phyloP scores from a whole-genome alignment of 768 basidiomycete species.

The Imleria badia region DNA sequence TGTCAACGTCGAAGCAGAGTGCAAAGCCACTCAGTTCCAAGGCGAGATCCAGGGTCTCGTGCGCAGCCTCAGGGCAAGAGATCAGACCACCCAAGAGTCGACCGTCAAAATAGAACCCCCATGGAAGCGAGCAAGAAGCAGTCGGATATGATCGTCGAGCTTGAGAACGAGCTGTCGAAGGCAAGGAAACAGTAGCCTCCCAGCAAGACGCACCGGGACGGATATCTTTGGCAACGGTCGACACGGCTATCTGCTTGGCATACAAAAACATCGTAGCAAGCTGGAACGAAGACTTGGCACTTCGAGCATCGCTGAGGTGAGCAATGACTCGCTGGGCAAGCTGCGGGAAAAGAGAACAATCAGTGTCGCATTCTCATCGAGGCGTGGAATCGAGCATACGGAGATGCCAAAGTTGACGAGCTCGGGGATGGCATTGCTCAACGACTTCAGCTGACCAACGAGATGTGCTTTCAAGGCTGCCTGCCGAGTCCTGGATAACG shows the following conservation, averaged over 20 bases:
- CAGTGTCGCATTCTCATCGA: neutral
- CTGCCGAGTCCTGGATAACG: slow-evolving; percentile 64
- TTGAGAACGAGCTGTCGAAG: slow-evolving; percentile 81
- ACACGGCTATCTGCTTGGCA: slow-evolving; percentile 70
- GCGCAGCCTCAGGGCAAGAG: slow-evolving; percentile 82
- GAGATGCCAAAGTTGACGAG: slow-evolving; percentile 91
- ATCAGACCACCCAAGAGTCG: slow-evolving; percentile 86
- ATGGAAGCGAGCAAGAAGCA: slow-evolving; percentile 92
- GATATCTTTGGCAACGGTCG: slow-evolving; percentile 65
- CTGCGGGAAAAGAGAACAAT: slow-evolving; percentile 36
- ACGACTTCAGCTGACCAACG: slow-evolving; percentile 66
- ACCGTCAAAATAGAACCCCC: slow-evolving; percentile 87
- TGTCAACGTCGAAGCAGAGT: slow-evolving; percentile 89
- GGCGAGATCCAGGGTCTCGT: slow-evolving; percentile 90
- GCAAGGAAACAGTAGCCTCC: slow-evolving; percentile 82
- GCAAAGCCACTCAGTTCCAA: slow-evolving; percentile 78
- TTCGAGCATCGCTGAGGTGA: too few relatives aligned
- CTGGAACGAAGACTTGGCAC: slow-evolving; percentile 76
- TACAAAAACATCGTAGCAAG: slow-evolving; percentile 66
- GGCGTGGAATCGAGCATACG: slow-evolving; percentile 40
- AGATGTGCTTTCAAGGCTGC: slow-evolving; percentile 72
- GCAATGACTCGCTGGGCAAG: slow-evolving; percentile 88
- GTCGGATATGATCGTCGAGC: slow-evolving; percentile 75
- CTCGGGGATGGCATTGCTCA: slow-evolving; percentile 74
- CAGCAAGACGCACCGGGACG: slow-evolving; percentile 69